Base-by-base conservation (phyloP, 1,284 basidiomycete species). In the Microstroma glucosiphilum region DNA sequence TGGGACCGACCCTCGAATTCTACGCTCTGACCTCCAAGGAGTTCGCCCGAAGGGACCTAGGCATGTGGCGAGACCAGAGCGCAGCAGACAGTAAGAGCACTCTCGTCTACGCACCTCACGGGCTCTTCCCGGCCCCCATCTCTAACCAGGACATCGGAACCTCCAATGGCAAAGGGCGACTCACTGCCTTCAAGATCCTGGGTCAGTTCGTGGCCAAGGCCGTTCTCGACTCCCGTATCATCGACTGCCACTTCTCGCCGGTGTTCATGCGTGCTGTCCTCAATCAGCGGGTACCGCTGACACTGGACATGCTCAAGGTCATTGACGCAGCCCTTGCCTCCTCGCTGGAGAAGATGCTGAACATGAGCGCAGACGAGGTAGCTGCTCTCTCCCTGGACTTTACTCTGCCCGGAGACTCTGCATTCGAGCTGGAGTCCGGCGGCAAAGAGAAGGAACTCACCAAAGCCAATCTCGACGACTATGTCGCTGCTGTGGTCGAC, bases 141-240 rank as follows among this genome's bases (percentile, higher is more conserved):
- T 84, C 84, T 58, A 78, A 83, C 0, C 84, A 86, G 62, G 87
- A 89, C 30, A 41, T 63, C 13, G 61, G 65, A 15, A 68, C 59
- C 8, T 75, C 76, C 13, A 67, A 51, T 55, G 61, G 57, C 41
- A 61, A 60, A 26, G 19, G 26, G 15, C 54, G 41, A 26, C 51
- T 43, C n/a, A 42, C 42, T 13, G 86, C 93, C 60, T 89, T 94
- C 81, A 86, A 88, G 60, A 88, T 94, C 21, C 87, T 98, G 49
- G 96, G 96, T 6, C 90, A 96, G 78, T 96, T 98, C 79, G 87
- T 96, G n/a, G 96, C 93, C 41, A 96, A 97, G 82, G 92, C 93
- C 1, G 87, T 98, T 83, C 83, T 98, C 56, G 96, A 99, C 80
- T 96, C 92, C 25, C 86, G 96, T 49, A 97, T 98, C 78, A 93